phyloP scores from a whole-genome alignment of 768 basidiomycete genomes.

The Lepiota brunneoincarnata region DNA sequence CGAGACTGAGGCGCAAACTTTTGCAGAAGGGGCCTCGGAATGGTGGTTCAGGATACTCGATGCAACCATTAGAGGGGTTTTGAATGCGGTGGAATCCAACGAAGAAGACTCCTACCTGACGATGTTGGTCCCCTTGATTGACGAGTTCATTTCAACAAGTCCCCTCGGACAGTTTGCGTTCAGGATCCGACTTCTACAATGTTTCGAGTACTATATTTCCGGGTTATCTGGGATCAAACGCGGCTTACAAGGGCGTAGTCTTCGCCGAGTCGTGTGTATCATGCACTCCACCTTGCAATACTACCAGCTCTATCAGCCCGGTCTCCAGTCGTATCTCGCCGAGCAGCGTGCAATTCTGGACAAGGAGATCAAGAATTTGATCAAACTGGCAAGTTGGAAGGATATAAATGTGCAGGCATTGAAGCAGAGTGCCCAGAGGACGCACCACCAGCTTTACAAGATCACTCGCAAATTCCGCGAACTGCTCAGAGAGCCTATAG shows the following conservation, averaged over 20 bases:
- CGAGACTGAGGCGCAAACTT: constrained; percentile 60
- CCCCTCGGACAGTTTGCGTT: constrained; percentile 82
- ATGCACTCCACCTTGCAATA: constrained; percentile 59
- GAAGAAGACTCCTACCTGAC: constrained; percentile 50
- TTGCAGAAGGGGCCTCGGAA: constrained; percentile 43
- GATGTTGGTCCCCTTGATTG: constrained; percentile 71
- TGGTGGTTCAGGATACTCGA: constrained; percentile 97
- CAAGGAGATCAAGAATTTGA: constrained; percentile 77
- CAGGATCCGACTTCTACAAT: constrained; percentile 64
- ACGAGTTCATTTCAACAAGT: constrained; percentile 70
- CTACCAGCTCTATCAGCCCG: constrained; percentile 57
- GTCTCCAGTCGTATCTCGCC: constrained; percentile 45
- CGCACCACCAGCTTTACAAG: constrained; percentile 90
- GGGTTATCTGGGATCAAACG: constrained; percentile 32
- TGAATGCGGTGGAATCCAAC: constrained; percentile 39
- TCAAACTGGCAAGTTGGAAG: constrained; percentile 98
- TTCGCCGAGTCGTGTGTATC: constrained; percentile 54
- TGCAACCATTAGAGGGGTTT: constrained; percentile 60
- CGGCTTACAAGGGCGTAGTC: constrained; percentile 23
- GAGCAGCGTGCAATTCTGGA: constrained; percentile 64
- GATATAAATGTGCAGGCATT: constrained; percentile 94
- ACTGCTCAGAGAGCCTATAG: constrained; percentile 71
- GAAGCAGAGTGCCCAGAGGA: constrained; percentile 84
- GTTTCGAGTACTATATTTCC: constrained; percentile 57
- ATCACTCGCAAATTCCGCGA: constrained; percentile 91